Evolutionary conservation across 2,329 filamentous ascomycete genomes (phyloP).

Genomic region (Ophidiomyces ophidiicola): DNA sequence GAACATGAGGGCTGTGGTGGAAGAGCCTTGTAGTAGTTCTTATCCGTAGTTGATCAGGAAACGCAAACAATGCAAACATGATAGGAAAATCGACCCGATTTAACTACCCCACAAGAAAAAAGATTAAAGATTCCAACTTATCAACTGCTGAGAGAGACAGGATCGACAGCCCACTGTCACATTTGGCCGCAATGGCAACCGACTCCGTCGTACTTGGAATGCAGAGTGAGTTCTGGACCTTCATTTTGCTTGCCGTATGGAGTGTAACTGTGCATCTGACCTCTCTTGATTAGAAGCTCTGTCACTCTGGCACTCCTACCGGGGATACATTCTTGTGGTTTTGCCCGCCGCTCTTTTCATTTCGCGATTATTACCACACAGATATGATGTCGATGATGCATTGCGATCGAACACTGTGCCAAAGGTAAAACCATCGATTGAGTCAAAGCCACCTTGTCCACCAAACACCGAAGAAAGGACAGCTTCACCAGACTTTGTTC

Average conservation of each 20-base stretch:
- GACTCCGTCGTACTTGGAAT: slow-evolving; percentile 4
- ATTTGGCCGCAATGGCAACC: slow-evolving; percentile 6
- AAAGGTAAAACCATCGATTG: neutral
- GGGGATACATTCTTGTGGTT: slow-evolving; percentile 8
- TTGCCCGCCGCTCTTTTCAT: slow-evolving; percentile 3
- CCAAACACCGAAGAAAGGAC: slow-evolving; percentile 3
- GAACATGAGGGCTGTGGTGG: no score
- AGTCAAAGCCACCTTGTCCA: neutral
- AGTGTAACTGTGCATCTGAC: neutral
- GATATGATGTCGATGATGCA: neutral
- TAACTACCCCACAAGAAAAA: no score
- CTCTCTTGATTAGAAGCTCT: slow-evolving; percentile 8
- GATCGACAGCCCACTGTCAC: no score
- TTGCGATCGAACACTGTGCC: neutral
- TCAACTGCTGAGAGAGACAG: no score
- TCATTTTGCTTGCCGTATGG: neutral
- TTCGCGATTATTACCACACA: slow-evolving; percentile 1
- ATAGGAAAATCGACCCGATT: no score
- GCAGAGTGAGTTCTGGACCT: slow-evolving; percentile 1
- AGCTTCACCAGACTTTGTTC: slow-evolving; percentile 3
- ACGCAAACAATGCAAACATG: slow-evolving; percentile 8
- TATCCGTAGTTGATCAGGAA: no score
- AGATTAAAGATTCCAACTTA: neutral
- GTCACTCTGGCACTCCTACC: slow-evolving; percentile 14
- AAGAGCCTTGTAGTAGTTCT: no score